A percentile compares a stretch with the other conserved stretches of the same genome.
Conservation (phyloP, 1,284 basidiomycete species). For the Rhodotorula sp. region DNA sequence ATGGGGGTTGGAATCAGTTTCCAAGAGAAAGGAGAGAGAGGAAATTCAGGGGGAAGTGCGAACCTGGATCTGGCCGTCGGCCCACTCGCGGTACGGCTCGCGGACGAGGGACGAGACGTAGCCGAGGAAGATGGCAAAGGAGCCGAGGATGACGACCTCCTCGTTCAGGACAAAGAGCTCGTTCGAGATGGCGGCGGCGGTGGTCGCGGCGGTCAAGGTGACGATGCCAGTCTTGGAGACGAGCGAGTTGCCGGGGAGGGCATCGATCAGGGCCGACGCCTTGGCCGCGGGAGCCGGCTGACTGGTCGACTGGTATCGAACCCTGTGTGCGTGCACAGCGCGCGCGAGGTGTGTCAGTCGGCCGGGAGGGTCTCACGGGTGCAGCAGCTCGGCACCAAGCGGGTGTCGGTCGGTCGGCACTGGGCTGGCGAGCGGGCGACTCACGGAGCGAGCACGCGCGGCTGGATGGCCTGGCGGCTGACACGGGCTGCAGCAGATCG, state of each 20-base stretch:
- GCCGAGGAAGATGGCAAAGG: conserved; percentile 74
- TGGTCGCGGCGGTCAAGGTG: conserved; percentile 82
- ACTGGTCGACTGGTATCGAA: conserved; percentile 33
- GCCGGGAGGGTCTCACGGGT: neutral
- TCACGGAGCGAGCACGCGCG: conserved; percentile 27
- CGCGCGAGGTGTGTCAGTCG: neutral
- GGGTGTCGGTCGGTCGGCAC: neutral
- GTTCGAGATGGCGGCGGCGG: conserved; percentile 91
- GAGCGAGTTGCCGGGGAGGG: conserved; percentile 85
- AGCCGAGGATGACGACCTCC: conserved; percentile 77
- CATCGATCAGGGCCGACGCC: conserved; percentile 86
- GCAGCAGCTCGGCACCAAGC: conserved; percentile 2
- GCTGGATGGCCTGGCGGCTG: conserved; percentile 29
- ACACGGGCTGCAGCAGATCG: conserved; percentile 26
- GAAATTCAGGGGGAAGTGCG: conserved; percentile 24
- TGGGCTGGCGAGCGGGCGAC: neutral
- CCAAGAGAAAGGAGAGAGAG: neutral
- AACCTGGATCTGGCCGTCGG: conserved; percentile 72
- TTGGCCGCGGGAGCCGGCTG: conserved; percentile 68
- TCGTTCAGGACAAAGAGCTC: conserved; percentile 98
- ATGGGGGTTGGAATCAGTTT: neutral
- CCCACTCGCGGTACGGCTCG: conserved; percentile 91
- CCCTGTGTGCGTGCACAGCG: conserved; percentile 6
- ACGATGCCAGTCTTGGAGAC: conserved; percentile 90
- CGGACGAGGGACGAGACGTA: conserved; percentile 76